Evolutionary conservation across 2,329 filamentous ascomycete species (phyloP), one percentile per base, ranked within the genome.

Genomic region (Periconia sp.): DNA sequence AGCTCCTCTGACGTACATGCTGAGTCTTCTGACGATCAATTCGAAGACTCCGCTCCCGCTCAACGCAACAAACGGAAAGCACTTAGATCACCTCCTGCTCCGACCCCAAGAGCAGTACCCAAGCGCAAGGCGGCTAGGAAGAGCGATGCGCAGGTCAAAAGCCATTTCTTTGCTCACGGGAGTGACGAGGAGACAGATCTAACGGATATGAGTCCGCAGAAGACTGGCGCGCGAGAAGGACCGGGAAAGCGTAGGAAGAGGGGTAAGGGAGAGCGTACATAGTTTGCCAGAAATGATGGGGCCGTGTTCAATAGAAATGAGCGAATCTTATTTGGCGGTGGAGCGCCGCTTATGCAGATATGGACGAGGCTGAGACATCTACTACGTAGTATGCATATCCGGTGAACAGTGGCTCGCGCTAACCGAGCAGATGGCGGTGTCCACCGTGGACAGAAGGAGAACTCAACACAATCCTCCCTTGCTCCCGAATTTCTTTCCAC

Each of bases 141-240:
- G 34, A 65, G 59, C 29, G 54, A 59, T 35, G 56, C 52, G n/a
- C 53, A 54, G 25, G 54, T 68, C 15, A 66, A 61, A 40, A 68
- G 64, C 34, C 64, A 68, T 35, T 68, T 62, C 24, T 68, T 68
- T 41, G 61, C 56, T 9, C 47, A 61, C 34, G 50, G 36, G 4
- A 66, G 56, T 40, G 64, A 66, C 19, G 63, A 53, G 11, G 65
- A 68, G 46, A 68, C 65, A 7, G 65, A 68, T 54, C 41, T 58
- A 28, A 56, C 57, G 5, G 59, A 63, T 43, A 36, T 52, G 11
- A 37, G 48, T 9, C 61, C 58, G 29, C 56, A 54, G 15, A 55
- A 50, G 40, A 56, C 13, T 22, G 31, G 24, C 12, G 33, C 26
- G 42, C 28, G 36, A 41, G n/a, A 13, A 45, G 38, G 38, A 41